Base-by-base conservation (phyloP, 495 filamentous ascomycete genomes). In the Staphylotrichum tortipilum region DNA sequence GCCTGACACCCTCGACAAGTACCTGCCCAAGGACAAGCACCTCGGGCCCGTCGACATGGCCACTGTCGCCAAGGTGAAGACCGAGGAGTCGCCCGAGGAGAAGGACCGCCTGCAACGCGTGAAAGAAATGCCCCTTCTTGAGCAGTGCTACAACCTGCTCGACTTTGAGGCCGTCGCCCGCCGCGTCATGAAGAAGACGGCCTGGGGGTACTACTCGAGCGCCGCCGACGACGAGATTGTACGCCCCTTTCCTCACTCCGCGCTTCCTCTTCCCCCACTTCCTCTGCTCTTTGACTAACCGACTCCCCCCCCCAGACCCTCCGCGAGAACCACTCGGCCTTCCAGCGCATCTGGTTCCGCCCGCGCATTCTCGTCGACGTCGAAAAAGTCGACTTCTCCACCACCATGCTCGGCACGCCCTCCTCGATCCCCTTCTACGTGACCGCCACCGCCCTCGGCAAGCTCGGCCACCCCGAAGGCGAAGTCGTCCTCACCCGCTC, bases 201-300 rank as follows among this genome's bases (percentile, higher is more conserved):
- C 90, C 2, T 97, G 91, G 91, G 91, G 84, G 11, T 97, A 97
- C 68, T 97, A 97, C 65, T 94, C 88, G 8, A 91, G 85, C 60
- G 91, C 88, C 44, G 89, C 92, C 0, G 92, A 98, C 64, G 92
- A 98, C 62, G 92, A 97, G 69, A 95, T 98, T 69, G 88, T 92
- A 35, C 34, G 57, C 24, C n/a, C n/a, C n/a, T n/a, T 17, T 3
- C 12, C 38, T n/a, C 4, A 14, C 11, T 17, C 22, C 7, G 14
- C 7, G 34, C 14, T 21, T 7, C 29, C 15, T 35, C 10, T n/a
- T 18, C 14, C 6, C 6, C 6, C 26, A 28, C 26, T 10, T 28
- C 26, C n/a, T n/a, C n/a, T n/a, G n/a, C n/a, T n/a, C n/a, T n/a
- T n/a, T n/a, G n/a, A n/a, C n/a, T n/a, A 10, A 28, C 26, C 10